Evolutionary conservation across 2,329 filamentous ascomycete genomes (phyloP).

Genomic region (Fusarium sp.): DNA sequence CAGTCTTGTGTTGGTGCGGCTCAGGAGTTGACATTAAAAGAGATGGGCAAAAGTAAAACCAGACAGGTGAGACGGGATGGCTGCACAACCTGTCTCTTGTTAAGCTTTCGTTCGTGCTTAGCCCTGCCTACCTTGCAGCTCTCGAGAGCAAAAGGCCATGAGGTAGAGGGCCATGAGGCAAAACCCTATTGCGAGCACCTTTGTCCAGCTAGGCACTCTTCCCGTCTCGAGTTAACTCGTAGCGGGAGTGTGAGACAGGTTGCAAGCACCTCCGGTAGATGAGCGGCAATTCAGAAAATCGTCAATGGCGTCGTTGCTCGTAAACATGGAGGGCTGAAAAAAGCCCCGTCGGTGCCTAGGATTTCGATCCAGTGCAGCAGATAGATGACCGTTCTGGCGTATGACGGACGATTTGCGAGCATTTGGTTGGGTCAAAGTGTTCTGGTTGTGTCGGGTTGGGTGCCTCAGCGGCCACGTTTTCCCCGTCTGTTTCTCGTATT

Average conservation of each 20-base stretch:
- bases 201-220: constrained; percentile 12
- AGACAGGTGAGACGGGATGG: neutral
- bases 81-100: neutral
- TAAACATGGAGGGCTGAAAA: constrained; percentile 25
- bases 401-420: constrained; percentile 25
- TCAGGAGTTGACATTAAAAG: neutral
- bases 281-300: constrained; percentile 31
- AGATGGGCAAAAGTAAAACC: neutral
- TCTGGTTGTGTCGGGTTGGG: constrained; percentile 15
- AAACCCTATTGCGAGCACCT: constrained; percentile 22
- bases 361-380: constrained; percentile 10
- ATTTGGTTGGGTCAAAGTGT: constrained; percentile 19
- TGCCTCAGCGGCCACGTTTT: constrained; percentile 20
- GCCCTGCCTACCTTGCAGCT: constrained; percentile 14
- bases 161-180: constrained; percentile 16
- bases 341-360: constrained; percentile 20
- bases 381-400: constrained; percentile 11
- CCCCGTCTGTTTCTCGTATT: constrained; percentile 34
- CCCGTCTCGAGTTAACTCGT: constrained; percentile 16
- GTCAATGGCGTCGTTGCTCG: constrained; percentile 31
- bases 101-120: constrained; percentile 26
- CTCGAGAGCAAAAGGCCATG: constrained; percentile 8
- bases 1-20: neutral
- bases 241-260: constrained; percentile 25
- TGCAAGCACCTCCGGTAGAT: constrained; percentile 31